These are phyloP conservation scores for Mycena haematopus DNA, from an alignment of 768 basidiomycete genomes.

Conservation along the genomic window DNA sequence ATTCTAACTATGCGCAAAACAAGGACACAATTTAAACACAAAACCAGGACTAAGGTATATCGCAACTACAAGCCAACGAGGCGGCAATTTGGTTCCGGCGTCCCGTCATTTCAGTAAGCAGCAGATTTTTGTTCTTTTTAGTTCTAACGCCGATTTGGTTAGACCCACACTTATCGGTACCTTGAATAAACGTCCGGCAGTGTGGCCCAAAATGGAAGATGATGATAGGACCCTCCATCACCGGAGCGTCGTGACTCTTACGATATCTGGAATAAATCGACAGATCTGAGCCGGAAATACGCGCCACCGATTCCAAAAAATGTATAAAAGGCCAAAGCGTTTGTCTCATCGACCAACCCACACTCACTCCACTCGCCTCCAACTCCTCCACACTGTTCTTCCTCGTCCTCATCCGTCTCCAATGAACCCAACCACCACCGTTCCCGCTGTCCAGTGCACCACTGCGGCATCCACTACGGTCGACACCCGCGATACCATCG, in stretches of 20 bases:
- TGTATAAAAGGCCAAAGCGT: neutral
- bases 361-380: neutral
- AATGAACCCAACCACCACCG: constrained; percentile 8
- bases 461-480: constrained; percentile 31
- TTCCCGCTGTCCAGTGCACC: constrained; percentile 5
- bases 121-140: neutral
- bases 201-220: neutral
- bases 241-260: too few relatives aligned
- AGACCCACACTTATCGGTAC: constrained; percentile 9
- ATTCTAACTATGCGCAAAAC: too few relatives aligned
- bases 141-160: constrained; percentile 5
- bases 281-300: neutral
- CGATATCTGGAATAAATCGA: neutral
- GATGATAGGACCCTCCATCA: neutral
- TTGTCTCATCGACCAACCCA: neutral
- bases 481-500: constrained; percentile 33
- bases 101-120: neutral
- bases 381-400: neutral
- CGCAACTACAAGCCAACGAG: neutral
- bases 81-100: neutral
- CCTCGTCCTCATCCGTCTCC: neutral
- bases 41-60: neutral
- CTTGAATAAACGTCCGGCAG: neutral
- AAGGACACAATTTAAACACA: too few relatives aligned
- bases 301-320: neutral